Conservation (phyloP, 306 rosid genomes). For the Cyclanthera cordifolia region DNA sequence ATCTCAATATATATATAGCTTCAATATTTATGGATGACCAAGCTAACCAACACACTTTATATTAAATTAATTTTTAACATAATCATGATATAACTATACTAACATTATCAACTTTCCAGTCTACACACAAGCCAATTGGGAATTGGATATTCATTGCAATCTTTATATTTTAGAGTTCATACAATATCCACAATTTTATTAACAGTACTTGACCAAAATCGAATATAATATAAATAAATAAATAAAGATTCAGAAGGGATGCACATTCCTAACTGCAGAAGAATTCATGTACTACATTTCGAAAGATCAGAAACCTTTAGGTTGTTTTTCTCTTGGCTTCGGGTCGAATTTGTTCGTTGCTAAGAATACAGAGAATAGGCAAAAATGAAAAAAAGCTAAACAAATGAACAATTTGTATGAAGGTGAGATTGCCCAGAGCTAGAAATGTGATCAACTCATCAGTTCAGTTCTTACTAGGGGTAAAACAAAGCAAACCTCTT, state of each 20-base stretch:
- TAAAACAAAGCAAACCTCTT: not conserved
- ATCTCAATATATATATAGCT: no score
- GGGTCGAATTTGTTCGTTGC: not conserved
- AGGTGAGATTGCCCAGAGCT: not conserved
- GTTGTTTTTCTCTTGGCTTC: not conserved
- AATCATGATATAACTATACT: no score
- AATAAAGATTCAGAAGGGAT: not conserved
- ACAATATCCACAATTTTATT: constrained; percentile 11
- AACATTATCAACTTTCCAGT: no score
- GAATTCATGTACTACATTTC: not conserved
- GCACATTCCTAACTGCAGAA: constrained; percentile 11
- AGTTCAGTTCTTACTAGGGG: not conserved
- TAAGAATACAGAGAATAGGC: constrained; percentile 3
- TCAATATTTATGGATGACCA: no score
- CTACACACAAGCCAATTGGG: no score
- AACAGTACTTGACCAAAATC: not conserved
- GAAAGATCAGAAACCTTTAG: not conserved
- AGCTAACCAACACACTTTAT: no score
- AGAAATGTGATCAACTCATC: constrained; percentile 1
- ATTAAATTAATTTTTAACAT: no score
- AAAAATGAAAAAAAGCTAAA: not conserved
- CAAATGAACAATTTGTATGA: not conserved
- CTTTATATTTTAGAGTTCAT: not conserved
- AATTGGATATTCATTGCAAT: no score
- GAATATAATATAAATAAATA: not conserved